Evolutionary conservation across 345 rosid genomes (phyloP), one percentile per base, ranked within the genome.

Genomic region (Erodium maritimum): DNA sequence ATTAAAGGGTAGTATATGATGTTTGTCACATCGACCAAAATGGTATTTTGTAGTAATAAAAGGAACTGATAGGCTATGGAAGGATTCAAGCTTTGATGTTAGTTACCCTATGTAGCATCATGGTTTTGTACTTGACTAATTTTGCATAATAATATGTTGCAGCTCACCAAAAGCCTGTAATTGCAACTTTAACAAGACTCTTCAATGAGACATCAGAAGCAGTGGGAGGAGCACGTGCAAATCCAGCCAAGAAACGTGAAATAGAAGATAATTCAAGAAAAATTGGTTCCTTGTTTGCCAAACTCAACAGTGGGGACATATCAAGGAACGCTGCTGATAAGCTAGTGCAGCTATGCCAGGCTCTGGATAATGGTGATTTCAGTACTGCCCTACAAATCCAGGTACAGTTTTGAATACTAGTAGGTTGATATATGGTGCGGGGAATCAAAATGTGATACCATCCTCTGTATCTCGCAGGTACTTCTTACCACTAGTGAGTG

Each of bases 181-280:
- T 87, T 57, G 65, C 75, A 56, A 87, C 97, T 21, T 69, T 94
- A 80, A 81, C 89, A 17, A 84, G 96, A 78, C 89, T 94, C n/a
- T 94, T 78, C 71, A 80, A 79, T 10, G 97, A 94, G 94, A 90
- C 99, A 64, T 81, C 96, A 23, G 95, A 90, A 69, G 95, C 95
- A 56, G 65, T 84, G 69, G 99, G 99, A 63, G 99, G 96, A 20
- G 54, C 89, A 45, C 96, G 93, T 67, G 97, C 96, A 68, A 87
- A 85, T 72, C 83, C 88, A n/a, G 80, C 81, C 11, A 85, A 75
- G 79, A 90, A 82, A 73, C 95, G 96, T n/a, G 97, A 94, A 81
- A 94, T 90, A 64, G 99, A 90, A 71, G 99, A 94, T 65, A 90
- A 85, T 73, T 90, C 99, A 50, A 82, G 64, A 76, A 94, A 85